Evolutionary conservation across 768 basidiomycete genomes (phyloP), one percentile per base, ranked within the genome.

Genomic region (Trametes maxima): DNA sequence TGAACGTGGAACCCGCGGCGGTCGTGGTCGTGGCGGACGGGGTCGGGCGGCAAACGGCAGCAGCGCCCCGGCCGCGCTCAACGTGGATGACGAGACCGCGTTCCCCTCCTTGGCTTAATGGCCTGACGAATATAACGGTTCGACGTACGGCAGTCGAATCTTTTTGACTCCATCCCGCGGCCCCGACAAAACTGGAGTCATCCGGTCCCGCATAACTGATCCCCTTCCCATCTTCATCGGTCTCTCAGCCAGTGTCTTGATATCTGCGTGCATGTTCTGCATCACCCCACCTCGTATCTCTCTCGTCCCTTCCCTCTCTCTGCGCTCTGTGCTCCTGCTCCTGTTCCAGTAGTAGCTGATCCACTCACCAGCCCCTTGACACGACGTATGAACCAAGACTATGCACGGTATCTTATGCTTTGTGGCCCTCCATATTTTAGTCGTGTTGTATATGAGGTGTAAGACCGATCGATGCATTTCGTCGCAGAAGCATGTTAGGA

Each of bases 31-130:
- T 57, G 69, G 73, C 48, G 79, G 78, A 33, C 78, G 79, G 52
- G 82, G 80, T 59, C 57, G 62, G 37, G 73, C 77, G 42, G 74
- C 79, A 53, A 77, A 80, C 52, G 81, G 78, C 62, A 74, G 76
- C 52, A 67, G 71, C 62, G 51, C 70, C 49, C 62, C 76, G 43
- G 64, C 77, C 46, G 57, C 68, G 62, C 78, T 94, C 75, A 82
- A 89, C 72, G 90, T 95, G 65, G 87, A 87, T 69, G 94, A 97
- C 75, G 80, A 92, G 76, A 78, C 77, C 25, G 94, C 92, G 61
- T 97, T 97, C 87, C 94, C 94, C 46, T 92, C 94, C 66, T 83
- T 97, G 66, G 82, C 90, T 63, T 83, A 74, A 64, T 46, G 70
- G 56, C 28, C 56, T 43, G 44, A 47, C 46, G 22, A 59, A 58